phyloP scores from a whole-genome alignment of 2,329 filamentous ascomycete species.

The Ascochyta pisi region DNA sequence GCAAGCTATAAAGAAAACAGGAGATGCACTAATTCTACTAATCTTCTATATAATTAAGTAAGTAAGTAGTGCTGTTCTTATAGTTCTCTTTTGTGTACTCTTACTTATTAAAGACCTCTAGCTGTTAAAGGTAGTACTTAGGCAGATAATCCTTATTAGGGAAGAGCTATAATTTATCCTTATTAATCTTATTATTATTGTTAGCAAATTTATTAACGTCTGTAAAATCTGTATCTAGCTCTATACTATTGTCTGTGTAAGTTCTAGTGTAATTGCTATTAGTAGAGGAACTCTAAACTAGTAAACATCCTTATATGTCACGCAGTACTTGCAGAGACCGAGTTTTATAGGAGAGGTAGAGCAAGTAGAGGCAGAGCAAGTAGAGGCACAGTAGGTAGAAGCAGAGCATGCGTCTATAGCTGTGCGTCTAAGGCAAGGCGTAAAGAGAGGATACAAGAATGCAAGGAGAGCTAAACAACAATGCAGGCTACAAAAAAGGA shows the following conservation, averaged over 20 bases:
- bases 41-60: constrained; percentile 26
- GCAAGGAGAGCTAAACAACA: constrained; percentile 10
- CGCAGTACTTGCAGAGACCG: constrained; percentile 4
- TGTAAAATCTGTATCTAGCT: constrained; percentile 20
- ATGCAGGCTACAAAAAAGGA: constrained; percentile 11
- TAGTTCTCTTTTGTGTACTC: constrained; percentile 29
- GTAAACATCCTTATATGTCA: constrained; percentile 17
- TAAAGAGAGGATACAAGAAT: constrained; percentile 13
- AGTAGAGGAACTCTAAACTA: constrained; percentile 14
- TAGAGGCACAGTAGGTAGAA: background rate
- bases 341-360: constrained; percentile 3
- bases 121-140: constrained; percentile 25
- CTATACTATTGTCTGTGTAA: constrained; percentile 13
- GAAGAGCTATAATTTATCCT: constrained; percentile 16
- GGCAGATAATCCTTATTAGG: constrained; percentile 19
- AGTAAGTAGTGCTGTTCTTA: constrained; percentile 23
- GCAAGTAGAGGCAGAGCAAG: background rate
- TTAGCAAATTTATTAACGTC: constrained; percentile 11
- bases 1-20: constrained; percentile 4
- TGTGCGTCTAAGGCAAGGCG: constrained; percentile 3
- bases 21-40: constrained; percentile 28
- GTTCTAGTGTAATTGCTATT: constrained; percentile 19
- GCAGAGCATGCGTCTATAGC: constrained; percentile 10
- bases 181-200: constrained; percentile 10
- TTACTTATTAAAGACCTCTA: constrained; percentile 21